A percentile compares a stretch with the other conserved stretches of the same genome.
phyloP scores from a whole-genome alignment of 768 basidiomycete genomes.

The Rhodocollybia butyracea region DNA sequence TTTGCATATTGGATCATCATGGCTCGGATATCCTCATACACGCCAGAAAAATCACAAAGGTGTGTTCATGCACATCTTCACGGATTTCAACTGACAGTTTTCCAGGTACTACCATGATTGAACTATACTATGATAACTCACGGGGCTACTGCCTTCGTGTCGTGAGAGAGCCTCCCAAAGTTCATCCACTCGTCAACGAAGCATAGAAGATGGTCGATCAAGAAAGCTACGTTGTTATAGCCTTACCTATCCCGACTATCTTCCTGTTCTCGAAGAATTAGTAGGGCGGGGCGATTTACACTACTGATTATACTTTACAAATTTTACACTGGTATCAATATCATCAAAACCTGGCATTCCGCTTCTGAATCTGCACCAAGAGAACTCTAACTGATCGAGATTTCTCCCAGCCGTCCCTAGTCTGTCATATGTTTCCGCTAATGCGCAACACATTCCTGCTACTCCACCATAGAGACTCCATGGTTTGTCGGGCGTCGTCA shows the following conservation, averaged over 20 bases:
- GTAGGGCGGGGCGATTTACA: background rate
- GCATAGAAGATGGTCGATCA: background rate
- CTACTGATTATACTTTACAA: background rate
- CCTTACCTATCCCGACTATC: background rate
- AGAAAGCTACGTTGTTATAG: constrained; percentile 6
- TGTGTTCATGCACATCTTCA: too few relatives aligned
- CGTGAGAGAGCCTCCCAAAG: background rate
- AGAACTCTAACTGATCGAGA: background rate
- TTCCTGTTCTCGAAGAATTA: constrained; percentile 5
- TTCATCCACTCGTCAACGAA: background rate
- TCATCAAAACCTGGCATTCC: constrained; percentile 11
- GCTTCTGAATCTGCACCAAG: constrained; percentile 6
- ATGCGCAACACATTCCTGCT: constrained; percentile 58
- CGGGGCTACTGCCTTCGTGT: background rate
- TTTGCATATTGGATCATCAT: constrained; percentile 5
- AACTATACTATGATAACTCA: background rate
- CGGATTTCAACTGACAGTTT: background rate
- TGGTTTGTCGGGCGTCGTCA: constrained; percentile 47
- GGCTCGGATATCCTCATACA: background rate
- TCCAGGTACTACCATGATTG: constrained; percentile 1
- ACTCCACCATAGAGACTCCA: constrained; percentile 59
- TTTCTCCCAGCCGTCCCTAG: constrained; percentile 8
- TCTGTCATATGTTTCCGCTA: constrained; percentile 37
- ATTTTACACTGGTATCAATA: background rate
- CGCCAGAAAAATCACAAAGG: constrained; percentile 2